phyloP scores from a whole-genome alignment of 345 rosid species.

The Euphorbia pulcherrima region DNA sequence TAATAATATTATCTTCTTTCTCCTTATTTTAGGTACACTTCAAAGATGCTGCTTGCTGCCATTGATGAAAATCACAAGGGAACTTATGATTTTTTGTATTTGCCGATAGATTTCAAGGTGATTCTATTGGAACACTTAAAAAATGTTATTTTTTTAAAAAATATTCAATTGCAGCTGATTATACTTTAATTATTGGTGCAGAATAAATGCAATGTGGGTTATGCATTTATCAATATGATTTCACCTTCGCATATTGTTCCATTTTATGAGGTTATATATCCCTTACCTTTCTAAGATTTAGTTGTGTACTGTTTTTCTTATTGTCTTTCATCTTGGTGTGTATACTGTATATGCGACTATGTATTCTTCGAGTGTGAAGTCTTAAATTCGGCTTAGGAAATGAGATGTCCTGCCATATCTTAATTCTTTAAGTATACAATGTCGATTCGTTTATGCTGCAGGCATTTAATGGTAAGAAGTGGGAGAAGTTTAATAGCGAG shows the following conservation, averaged over 20 bases:
- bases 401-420: not conserved
- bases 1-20: constrained; percentile 19
- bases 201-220: constrained; percentile 98
- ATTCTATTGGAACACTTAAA: not conserved
- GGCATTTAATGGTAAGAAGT: constrained; percentile 85
- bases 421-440: not conserved
- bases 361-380: not conserved
- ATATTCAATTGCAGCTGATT: constrained; percentile 14
- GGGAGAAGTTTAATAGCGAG: constrained; percentile 98
- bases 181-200: constrained; percentile 38
- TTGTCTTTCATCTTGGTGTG: not conserved
- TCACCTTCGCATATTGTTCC: constrained; percentile 83
- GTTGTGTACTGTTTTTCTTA: not conserved
- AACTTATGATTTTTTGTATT: constrained; percentile 84
- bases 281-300: not conserved
- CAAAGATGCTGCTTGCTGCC: constrained; percentile 89
- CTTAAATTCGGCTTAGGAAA: not conserved
- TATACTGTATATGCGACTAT: not conserved
- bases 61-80: constrained; percentile 84
- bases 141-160: not conserved
- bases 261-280: constrained; percentile 61
- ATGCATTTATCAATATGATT: constrained; percentile 89
- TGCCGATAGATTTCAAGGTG: constrained; percentile 86
- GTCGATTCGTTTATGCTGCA: constrained; percentile 24
- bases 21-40: constrained; percentile 66